Percentiles rank a stretch among this genome's conserved stretches.
These are phyloP conservation scores for Phyllosticta citriasiana DNA, from an alignment of 2,329 filamentous ascomycete species.

Conservation along the genomic window DNA sequence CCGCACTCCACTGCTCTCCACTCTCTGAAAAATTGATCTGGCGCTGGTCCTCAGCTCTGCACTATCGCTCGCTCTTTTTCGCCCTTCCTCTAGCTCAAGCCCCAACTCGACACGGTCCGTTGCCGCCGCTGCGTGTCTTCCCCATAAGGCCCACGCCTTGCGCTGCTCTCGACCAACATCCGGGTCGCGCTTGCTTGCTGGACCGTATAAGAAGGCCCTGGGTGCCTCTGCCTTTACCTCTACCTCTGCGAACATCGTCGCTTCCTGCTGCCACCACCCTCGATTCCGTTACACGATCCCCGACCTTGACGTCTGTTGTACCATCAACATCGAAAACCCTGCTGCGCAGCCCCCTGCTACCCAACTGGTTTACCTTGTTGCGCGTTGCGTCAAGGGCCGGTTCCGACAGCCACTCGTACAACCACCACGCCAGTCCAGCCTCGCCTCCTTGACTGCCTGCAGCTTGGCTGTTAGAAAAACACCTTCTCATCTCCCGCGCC, in stretches of 20 bases:
- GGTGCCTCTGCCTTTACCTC: no score
- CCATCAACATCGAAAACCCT: not conserved
- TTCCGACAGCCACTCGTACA: not conserved
- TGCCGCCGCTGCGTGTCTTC: not conserved
- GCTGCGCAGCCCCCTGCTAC: not conserved
- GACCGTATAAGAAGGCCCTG: no score
- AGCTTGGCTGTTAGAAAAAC: not conserved
- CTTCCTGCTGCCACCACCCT: not conserved
- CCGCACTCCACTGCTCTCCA: not conserved
- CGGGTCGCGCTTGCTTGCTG: no score
- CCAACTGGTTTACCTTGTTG: not conserved
- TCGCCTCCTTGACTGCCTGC: not conserved
- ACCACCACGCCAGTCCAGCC: not conserved
- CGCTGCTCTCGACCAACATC: no score
- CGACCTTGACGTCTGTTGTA: not conserved
- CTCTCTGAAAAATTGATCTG: not conserved
- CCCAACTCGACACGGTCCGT: not conserved
- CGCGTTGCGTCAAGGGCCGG: not conserved
- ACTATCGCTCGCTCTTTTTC: not conserved
- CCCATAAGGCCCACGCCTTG: not conserved
- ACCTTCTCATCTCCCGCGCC: not conserved
- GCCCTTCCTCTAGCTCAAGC: not conserved
- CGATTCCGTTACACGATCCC: not conserved
- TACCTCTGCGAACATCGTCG: not conserved
- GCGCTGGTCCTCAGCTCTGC: not conserved